Evolutionary conservation across 2,329 filamentous ascomycete genomes (phyloP).

Genomic region (Byssothecium circinans): DNA sequence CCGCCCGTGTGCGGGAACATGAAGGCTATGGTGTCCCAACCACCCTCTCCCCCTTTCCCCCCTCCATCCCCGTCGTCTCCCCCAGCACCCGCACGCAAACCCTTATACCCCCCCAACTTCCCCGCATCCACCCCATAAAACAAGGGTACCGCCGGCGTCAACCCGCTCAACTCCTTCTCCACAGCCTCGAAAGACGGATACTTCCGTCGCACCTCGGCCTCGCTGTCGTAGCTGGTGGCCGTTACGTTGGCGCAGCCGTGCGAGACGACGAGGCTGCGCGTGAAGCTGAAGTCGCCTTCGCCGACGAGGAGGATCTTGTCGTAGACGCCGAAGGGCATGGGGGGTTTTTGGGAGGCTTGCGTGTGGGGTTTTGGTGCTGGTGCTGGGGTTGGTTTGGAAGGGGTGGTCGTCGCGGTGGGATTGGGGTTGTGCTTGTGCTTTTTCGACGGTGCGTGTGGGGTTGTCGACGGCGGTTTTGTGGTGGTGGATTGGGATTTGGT

Average conservation of each 20-base stretch:
- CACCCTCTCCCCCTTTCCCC: slow-evolving; percentile 17
- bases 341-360: slow-evolving; percentile 48
- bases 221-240: slow-evolving; percentile 68
- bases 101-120: slow-evolving; percentile 46
- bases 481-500: too few relatives aligned
- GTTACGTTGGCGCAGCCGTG: slow-evolving; percentile 68
- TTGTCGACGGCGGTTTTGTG: too few relatives aligned
- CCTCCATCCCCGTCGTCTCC: slow-evolving; percentile 5
- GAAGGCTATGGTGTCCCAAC: slow-evolving; percentile 82
- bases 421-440: slow-evolving; percentile 12
- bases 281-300: slow-evolving; percentile 79
- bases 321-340: slow-evolving; percentile 67
- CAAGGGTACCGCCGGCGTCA: slow-evolving; percentile 40
- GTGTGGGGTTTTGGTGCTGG: slow-evolving; percentile 19
- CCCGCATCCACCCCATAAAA: slow-evolving; percentile 68
- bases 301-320: slow-evolving; percentile 75
- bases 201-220: slow-evolving; percentile 56
- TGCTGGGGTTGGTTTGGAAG: slow-evolving; percentile 9
- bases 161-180: slow-evolving; percentile 19
- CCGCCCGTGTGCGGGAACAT: slow-evolving; percentile 98
- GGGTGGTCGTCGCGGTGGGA: slow-evolving; percentile 16
- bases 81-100: slow-evolving; percentile 23
- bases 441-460: too few relatives aligned
- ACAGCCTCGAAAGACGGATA: slow-evolving; percentile 53
- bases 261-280: slow-evolving; percentile 65